phyloP scores from a whole-genome alignment of 352 stramenopile species.

The Globisporangium recalcitrans region DNA sequence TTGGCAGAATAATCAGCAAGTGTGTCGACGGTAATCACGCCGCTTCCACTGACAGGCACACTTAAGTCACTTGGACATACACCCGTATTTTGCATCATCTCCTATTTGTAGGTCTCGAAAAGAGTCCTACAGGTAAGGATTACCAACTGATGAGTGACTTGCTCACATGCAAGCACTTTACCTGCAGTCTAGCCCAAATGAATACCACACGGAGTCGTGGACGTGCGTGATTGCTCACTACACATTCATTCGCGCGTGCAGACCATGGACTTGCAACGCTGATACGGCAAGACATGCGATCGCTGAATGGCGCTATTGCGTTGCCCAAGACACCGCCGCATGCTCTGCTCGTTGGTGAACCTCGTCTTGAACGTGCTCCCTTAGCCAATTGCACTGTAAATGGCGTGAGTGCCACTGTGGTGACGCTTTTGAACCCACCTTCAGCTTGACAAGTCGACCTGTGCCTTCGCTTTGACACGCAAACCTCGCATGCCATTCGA shows the following conservation, averaged over 20 bases:
- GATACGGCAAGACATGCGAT: not conserved
- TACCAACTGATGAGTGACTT: constrained; percentile 20
- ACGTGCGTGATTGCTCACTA: not conserved
- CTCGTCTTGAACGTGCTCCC: not conserved
- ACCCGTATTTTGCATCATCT: constrained; percentile 78
- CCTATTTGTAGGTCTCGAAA: constrained; percentile 69
- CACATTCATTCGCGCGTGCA: no score
- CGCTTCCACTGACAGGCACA: constrained; percentile 63
- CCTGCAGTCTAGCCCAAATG: no score
- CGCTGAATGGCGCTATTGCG: not conserved
- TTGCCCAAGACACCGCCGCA: not conserved
- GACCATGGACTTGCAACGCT: no score
- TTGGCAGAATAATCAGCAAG: no score
- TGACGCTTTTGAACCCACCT: not conserved
- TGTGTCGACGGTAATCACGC: constrained; percentile 79
- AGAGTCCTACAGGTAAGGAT: constrained; percentile 76
- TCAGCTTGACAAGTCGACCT: no score
- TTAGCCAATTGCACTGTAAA: not conserved
- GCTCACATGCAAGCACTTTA: no score
- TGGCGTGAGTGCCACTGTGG: not conserved
- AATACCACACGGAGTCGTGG: not conserved
- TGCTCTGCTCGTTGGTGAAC: not conserved
- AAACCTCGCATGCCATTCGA: no score
- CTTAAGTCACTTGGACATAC: constrained; percentile 80
- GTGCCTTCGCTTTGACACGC: no score